Evolutionary conservation across 768 basidiomycete species (phyloP), one percentile per base, ranked within the genome.

Genomic region (Tubosaeta brunneosetosa): DNA sequence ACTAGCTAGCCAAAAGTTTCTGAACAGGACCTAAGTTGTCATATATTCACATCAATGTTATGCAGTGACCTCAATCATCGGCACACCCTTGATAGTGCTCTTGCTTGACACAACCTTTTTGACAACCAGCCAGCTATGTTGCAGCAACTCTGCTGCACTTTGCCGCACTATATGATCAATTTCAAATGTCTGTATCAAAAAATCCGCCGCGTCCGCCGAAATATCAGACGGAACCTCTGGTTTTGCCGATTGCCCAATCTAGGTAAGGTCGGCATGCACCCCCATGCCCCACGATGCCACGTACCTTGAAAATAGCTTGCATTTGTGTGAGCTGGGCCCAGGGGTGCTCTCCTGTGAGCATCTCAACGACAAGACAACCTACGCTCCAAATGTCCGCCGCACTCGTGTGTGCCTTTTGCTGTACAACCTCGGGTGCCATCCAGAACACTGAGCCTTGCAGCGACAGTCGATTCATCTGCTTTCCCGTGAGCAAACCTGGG

Each of bases 361-460:
- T 97, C 70, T 97, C 94, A 13, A 97, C 91, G 25, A 97, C 86
- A 43, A 97, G 72, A 68, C 94, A 95, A 2, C 94, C 94, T 1
- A 97, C 86, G 66, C 90, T 91, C 94, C 94, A 97, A 50, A 97
- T 94, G 67, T 97, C 94, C 6, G 94, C 93, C 64, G 94, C 94
- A 55, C 77, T 79, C 10, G 93, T 94, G 65, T 97, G 91, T 0
- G 85, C 82, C 25, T 86, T 93, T 73, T 99, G 97, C 65, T 94
- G 94, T 53, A 98, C 97, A n/a, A 97, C 93, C 70, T 97, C 95
- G 0, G 95, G 95, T 0, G 95, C 95, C 95, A 98, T 97, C 95
- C 95, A 98, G 71, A 97, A 98, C 11, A 97, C 94, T 2, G 94
- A 97, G 2, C 97, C 97, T 69, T 98, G 97, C 6, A 98, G 73